These are phyloP conservation scores for Moniliella sp. DNA, from an alignment of 1,284 basidiomycete genomes.

Conservation along the genomic window DNA sequence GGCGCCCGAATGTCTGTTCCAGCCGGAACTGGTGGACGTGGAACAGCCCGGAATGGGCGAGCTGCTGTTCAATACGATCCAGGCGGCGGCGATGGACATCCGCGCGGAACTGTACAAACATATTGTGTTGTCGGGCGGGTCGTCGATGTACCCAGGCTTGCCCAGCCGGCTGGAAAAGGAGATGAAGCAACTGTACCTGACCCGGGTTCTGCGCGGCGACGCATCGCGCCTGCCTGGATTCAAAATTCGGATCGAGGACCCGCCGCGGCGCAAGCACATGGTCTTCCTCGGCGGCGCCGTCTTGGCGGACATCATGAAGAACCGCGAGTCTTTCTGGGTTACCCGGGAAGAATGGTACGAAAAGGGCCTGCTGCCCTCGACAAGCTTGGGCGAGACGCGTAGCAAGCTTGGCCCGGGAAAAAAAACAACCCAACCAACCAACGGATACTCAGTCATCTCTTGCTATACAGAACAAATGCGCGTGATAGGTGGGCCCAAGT, in stretches of 20 bases:
- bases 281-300: slow-evolving; percentile 80
- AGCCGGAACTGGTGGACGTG: slow-evolving; percentile 87
- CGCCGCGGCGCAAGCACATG: slow-evolving; percentile 92
- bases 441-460: too few relatives aligned
- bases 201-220: slow-evolving; percentile 65
- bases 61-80: slow-evolving; percentile 89
- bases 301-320: slow-evolving; percentile 86
- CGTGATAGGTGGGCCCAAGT: too few relatives aligned
- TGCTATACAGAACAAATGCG: too few relatives aligned
- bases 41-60: slow-evolving; percentile 94
- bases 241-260: slow-evolving; percentile 94
- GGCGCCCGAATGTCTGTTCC: slow-evolving; percentile 99
- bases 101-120: slow-evolving; percentile 89
- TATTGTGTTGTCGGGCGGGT: slow-evolving; percentile 80
- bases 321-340: slow-evolving; percentile 65
- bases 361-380: slow-evolving; percentile 24
- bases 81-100: slow-evolving; percentile 69
- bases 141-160: slow-evolving; percentile 89
- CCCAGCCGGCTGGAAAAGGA: slow-evolving; percentile 92
- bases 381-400: slow-evolving; percentile 24
- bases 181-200: slow-evolving; percentile 94
- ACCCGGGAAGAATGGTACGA: slow-evolving; percentile 32
- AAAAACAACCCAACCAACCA: too few relatives aligned
- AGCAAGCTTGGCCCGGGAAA: too few relatives aligned
- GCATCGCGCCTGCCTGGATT: slow-evolving; percentile 72